Evolutionary conservation across 768 basidiomycete species (phyloP).

Genomic region (Boletus rufocinnamomeus): DNA sequence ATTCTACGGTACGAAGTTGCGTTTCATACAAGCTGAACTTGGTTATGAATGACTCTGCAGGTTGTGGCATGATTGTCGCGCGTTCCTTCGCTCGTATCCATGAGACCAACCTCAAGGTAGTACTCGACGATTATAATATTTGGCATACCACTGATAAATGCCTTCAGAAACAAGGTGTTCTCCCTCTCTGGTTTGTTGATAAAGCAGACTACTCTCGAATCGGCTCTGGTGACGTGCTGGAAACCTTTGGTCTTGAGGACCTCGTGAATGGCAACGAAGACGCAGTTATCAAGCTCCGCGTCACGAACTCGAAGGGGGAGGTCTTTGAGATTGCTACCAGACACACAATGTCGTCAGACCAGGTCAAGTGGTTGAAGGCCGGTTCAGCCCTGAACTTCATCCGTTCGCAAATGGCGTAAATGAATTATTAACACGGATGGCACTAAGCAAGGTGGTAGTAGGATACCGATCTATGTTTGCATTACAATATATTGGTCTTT

Average conservation of each 20-base stretch:
- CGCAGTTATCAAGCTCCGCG: constrained; percentile 52
- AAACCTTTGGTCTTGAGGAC: constrained; percentile 80
- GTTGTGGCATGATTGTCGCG: constrained; percentile 85
- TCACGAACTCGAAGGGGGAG: constrained; percentile 66
- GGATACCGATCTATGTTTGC: constrained; percentile 1
- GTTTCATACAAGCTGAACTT: not conserved
- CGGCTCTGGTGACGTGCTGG: constrained; percentile 75
- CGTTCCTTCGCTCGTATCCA: constrained; percentile 98
- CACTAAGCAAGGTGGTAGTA: not conserved
- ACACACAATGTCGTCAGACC: constrained; percentile 91
- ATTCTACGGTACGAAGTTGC: constrained; percentile 66
- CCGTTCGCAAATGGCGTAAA: constrained; percentile 51
- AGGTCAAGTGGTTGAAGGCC: constrained; percentile 85
- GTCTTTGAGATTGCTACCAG: constrained; percentile 67
- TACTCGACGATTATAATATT: constrained; percentile 10
- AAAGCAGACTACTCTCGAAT: constrained; percentile 85
- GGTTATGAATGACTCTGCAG: constrained; percentile 36
- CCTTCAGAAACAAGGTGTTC: constrained; percentile 90
- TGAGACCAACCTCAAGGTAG: constrained; percentile 93
- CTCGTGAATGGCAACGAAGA: constrained; percentile 51
- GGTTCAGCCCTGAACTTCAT: constrained; percentile 93
- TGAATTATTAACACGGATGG: not conserved
- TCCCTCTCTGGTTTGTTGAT: constrained; percentile 93
- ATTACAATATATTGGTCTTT: not conserved
- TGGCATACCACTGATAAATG: constrained; percentile 4